phyloP scores from a whole-genome alignment of 1,139 yeast species.

The Pichia sp. region DNA sequence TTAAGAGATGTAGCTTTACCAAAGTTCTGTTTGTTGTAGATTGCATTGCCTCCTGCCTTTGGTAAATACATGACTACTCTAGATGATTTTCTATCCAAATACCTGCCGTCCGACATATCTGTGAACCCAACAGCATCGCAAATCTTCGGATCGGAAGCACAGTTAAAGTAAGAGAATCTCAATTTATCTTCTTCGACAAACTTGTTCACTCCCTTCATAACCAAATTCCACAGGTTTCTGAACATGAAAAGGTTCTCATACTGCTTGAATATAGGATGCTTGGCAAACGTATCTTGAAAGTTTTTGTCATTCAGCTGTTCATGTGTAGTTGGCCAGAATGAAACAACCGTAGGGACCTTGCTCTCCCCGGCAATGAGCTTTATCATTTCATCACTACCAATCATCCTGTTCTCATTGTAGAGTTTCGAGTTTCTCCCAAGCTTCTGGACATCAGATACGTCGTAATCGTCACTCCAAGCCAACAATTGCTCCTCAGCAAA shows the following conservation, averaged over 20 bases:
- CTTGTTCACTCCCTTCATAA: slow-evolving; percentile 41
- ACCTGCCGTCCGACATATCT: slow-evolving; percentile 20
- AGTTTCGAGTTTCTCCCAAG: neutral
- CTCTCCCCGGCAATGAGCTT: slow-evolving; percentile 41
- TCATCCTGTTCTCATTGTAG: slow-evolving; percentile 9
- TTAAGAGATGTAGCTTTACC: slow-evolving; percentile 5
- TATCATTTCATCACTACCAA: slow-evolving; percentile 31
- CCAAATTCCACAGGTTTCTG: slow-evolving; percentile 49
- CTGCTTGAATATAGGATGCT: slow-evolving; percentile 32
- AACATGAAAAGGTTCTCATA: slow-evolving; percentile 46
- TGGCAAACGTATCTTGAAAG: slow-evolving; percentile 27
- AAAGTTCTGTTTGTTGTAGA: slow-evolving; percentile 21
- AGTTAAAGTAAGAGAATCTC: slow-evolving; percentile 47
- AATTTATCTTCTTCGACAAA: slow-evolving; percentile 31
- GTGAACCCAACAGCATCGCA: slow-evolving; percentile 45
- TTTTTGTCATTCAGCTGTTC: slow-evolving; percentile 33
- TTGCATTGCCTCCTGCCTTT: slow-evolving; percentile 32
- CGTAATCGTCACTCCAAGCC: slow-evolving; percentile 26
- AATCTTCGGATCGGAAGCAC: slow-evolving; percentile 39
- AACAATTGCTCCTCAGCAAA: slow-evolving; percentile 46
- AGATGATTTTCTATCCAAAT: slow-evolving; percentile 15
- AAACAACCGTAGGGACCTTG: slow-evolving; percentile 44
- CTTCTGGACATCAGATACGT: neutral
- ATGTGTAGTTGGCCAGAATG: slow-evolving; percentile 56
- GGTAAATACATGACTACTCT: slow-evolving; percentile 34